Percentiles rank a stretch among this genome's conserved stretches.
Conservation (phyloP, 768 basidiomycete genomes). For the Coprinopsis cinerea region DNA sequence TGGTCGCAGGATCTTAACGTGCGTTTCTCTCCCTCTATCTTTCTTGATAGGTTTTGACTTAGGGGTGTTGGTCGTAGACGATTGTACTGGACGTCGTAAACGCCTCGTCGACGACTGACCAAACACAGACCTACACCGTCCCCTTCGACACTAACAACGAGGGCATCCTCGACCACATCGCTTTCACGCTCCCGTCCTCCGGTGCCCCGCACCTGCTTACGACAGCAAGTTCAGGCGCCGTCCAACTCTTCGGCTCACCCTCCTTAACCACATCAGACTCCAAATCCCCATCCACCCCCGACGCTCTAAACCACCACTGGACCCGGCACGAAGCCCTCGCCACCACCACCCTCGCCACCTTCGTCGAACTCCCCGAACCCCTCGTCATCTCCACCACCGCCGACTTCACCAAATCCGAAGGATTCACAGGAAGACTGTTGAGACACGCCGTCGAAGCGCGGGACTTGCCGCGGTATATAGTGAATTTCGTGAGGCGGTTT, state of each 20-base stretch:
- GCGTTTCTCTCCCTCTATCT: too few species aligned
- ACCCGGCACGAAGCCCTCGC: conserved; percentile 77
- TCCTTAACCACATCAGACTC: too few species aligned
- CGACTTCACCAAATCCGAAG: conserved; percentile 39
- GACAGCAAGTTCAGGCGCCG: conserved; percentile 67
- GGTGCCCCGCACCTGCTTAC: conserved; percentile 58
- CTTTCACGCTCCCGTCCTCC: conserved; percentile 5
- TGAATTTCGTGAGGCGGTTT: conserved; percentile 66
- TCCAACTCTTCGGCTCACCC: conserved; percentile 12
- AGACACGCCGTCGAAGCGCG: conserved; percentile 58
- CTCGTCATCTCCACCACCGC: conserved; percentile 25
- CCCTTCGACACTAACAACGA: conserved; percentile 12
- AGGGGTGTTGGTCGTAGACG: conserved; percentile 24
- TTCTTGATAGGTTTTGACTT: conserved; percentile 4
- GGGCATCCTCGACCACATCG: conserved; percentile 8
- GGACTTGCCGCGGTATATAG: conserved; percentile 66
- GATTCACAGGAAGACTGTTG: conserved; percentile 41
- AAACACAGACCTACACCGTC: neutral
- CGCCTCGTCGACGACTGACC: conserved; percentile 9
- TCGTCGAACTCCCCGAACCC: conserved; percentile 77
- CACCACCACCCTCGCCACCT: conserved; percentile 53
- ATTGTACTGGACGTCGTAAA: conserved; percentile 39
- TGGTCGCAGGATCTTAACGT: conserved; percentile 60
- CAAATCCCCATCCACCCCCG: too few species aligned
- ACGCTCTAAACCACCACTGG: conserved; percentile 55